These are phyloP conservation scores for Candida tibetensis DNA, from an alignment of 805 yeast species.

Conservation along the genomic window DNA sequence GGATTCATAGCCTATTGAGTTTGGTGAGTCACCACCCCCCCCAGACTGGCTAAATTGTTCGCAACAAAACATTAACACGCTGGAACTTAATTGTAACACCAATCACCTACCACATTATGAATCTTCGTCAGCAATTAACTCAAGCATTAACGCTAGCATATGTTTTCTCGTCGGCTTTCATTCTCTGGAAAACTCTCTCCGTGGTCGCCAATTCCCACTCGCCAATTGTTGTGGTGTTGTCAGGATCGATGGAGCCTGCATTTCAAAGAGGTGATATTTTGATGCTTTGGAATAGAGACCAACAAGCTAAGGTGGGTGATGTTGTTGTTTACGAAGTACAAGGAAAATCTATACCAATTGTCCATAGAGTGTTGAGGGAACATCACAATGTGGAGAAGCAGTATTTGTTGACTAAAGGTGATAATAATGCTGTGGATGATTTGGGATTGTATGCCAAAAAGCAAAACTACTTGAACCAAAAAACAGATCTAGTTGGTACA, in stretches of 20 bases:
- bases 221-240: conserved; percentile 93
- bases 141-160: conserved; percentile 71
- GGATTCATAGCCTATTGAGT: too few species aligned
- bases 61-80: conserved; percentile 4
- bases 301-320: conserved; percentile 74
- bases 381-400: conserved; percentile 64
- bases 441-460: conserved; percentile 75
- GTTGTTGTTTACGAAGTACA: conserved; percentile 86
- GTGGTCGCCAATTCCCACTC: conserved; percentile 79
- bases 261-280: conserved; percentile 96
- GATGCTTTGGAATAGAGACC: conserved; percentile 84
- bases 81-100: conserved; percentile 1
- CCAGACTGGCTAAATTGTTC: too few species aligned
- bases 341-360: conserved; percentile 87
- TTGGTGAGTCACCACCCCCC: too few species aligned
- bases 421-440: conserved; percentile 91
- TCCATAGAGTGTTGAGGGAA: conserved; percentile 88
- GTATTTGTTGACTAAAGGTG: conserved; percentile 88
- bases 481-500: conserved; percentile 78
- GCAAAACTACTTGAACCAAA: conserved; percentile 73
- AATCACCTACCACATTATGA: conserved; percentile 36
- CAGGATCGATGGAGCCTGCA: conserved; percentile 99
- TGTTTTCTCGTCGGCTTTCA: conserved; percentile 83
- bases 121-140: conserved; percentile 56
- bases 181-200: conserved; percentile 85